Evolutionary conservation across 1,284 basidiomycete species (phyloP).

Genomic region (Apiotrichum sp.): DNA sequence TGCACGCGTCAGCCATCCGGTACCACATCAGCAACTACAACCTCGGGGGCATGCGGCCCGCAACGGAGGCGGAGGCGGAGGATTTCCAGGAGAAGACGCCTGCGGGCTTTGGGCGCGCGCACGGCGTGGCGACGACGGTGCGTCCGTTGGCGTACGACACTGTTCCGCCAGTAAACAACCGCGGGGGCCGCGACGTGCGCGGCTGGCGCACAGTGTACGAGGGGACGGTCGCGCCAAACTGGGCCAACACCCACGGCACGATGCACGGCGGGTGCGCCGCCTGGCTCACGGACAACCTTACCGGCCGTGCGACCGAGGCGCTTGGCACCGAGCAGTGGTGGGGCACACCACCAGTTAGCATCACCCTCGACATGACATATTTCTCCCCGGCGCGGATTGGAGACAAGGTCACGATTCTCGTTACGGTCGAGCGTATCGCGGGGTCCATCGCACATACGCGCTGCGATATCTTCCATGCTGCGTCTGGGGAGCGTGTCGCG

Average conservation of each 20-base stretch:
- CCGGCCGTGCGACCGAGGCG: constrained; percentile 2
- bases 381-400: constrained; percentile 5
- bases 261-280: constrained; percentile 12
- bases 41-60: neutral
- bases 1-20: too few relatives aligned
- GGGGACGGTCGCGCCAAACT: constrained; percentile 5
- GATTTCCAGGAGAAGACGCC: neutral
- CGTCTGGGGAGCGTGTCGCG: neutral
- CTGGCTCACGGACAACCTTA: constrained; percentile 12
- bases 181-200: constrained; percentile 6
- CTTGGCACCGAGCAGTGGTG: constrained; percentile 6
- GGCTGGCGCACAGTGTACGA: constrained; percentile 9
- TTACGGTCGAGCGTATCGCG: constrained; percentile 10
- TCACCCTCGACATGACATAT: constrained; percentile 14
- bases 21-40: neutral
- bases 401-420: constrained; percentile 3
- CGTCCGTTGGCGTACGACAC: neutral
- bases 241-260: constrained; percentile 7
- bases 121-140: constrained; percentile 3
- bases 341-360: constrained; percentile 2
- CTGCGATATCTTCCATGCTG: constrained; percentile 7
- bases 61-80: neutral
- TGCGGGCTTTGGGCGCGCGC: neutral
- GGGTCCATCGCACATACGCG: constrained; percentile 7
- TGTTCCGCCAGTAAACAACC: constrained; percentile 1